phyloP scores from a whole-genome alignment of 208 protist genomes.

The Herpetomonas samuelpessoai region DNA sequence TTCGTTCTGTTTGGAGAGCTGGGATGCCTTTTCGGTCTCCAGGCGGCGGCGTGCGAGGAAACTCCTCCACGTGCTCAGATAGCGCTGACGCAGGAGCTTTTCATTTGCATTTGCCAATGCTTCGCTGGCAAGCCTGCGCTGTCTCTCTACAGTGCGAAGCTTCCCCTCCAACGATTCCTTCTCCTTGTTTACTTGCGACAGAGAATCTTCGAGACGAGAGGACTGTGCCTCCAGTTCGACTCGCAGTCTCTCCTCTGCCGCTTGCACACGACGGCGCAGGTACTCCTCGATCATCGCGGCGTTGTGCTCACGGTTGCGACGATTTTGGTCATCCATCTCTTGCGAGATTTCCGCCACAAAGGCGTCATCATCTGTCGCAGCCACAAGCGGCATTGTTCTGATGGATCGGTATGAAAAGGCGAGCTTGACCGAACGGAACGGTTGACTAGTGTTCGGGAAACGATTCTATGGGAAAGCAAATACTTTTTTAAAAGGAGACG shows the following conservation, averaged over 20 bases:
- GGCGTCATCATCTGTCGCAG: conserved; percentile 37
- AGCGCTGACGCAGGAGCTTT: not conserved
- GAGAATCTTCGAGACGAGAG: conserved; percentile 2
- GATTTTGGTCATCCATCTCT: conserved; percentile 15
- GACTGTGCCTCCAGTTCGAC: conserved; percentile 4
- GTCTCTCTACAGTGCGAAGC: not conserved
- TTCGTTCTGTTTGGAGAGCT: conserved; percentile 8
- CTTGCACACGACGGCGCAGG: conserved; percentile 28
- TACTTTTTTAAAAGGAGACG: too few species aligned
- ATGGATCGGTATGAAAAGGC: too few species aligned
- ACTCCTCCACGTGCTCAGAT: conserved; percentile 33
- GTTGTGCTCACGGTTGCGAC: conserved; percentile 22
- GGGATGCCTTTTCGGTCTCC: conserved; percentile 10
- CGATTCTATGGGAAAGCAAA: too few species aligned
- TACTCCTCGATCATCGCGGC: conserved; percentile 66
- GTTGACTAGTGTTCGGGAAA: too few species aligned
- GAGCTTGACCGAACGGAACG: too few species aligned
- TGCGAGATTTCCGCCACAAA: conserved; percentile 46
- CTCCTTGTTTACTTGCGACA: not conserved
- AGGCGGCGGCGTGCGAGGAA: conserved; percentile 22
- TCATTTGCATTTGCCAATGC: conserved; percentile 5
- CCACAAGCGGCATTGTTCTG: conserved; percentile 54
- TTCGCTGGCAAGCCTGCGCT: conserved; percentile 3
- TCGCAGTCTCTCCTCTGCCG: conserved; percentile 10
- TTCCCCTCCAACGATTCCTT: not conserved